Conservation (phyloP, 2,329 filamentous ascomycete species). For the Penicillium vulpinum region DNA sequence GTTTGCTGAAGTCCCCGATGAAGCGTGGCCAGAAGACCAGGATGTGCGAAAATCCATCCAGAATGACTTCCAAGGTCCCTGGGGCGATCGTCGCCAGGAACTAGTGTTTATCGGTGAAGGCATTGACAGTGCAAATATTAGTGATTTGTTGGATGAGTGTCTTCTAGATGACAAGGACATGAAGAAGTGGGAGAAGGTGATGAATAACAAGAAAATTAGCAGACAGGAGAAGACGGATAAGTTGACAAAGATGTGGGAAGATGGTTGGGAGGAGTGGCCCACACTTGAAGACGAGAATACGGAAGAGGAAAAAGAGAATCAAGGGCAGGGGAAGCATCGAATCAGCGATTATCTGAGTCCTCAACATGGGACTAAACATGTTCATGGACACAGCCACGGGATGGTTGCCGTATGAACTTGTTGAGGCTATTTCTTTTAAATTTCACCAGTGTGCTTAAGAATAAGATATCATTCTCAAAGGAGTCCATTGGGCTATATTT, state of each 20-base stretch:
- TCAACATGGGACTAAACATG: conserved; percentile 17
- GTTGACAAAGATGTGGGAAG: conserved; percentile 56
- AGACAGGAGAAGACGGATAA: conserved; percentile 48
- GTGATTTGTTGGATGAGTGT: conserved; percentile 58
- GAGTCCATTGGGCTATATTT: background rate
- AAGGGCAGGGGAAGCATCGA: conserved; percentile 30
- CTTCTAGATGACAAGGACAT: conserved; percentile 63
- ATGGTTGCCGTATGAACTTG: conserved; percentile 1
- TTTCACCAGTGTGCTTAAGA: background rate
- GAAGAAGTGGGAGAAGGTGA: conserved; percentile 54
- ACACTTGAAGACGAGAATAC: conserved; percentile 45
- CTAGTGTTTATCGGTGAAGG: conserved; percentile 72
- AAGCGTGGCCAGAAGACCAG: conserved; percentile 53
- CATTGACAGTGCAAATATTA: conserved; percentile 56
- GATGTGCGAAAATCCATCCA: conserved; percentile 51
- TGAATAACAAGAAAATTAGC: conserved; percentile 44
- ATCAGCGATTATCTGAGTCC: conserved; percentile 33
- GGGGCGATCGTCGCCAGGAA: conserved; percentile 71
- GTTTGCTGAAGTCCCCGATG: conserved; percentile 60
- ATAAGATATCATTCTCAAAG: background rate
- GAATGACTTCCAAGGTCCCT: conserved; percentile 54
- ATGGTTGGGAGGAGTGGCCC: conserved; percentile 60
- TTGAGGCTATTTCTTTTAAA: background rate
- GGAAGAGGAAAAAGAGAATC: conserved; percentile 28
- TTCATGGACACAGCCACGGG: conserved; percentile 18